Evolutionary conservation across 148 eudicot genomes (phyloP).

Genomic region (Arbutus unedo): DNA sequence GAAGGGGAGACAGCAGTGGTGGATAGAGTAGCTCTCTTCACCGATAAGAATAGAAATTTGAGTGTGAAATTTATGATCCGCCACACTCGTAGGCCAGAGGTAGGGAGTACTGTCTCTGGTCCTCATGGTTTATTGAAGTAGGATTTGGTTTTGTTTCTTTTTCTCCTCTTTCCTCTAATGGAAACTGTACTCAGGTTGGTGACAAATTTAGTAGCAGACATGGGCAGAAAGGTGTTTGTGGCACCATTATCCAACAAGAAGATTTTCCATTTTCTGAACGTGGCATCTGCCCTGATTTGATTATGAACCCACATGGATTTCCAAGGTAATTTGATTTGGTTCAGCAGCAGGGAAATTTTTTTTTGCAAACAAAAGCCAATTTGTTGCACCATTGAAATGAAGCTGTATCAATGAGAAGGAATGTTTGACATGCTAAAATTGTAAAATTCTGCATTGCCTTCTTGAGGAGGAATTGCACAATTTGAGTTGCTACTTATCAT

Average conservation of each 20-base stretch:
- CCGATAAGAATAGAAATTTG: conserved; percentile 54
- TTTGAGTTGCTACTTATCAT: neutral
- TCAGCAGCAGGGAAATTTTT: neutral
- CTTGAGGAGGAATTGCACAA: neutral
- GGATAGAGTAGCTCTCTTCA: conserved; percentile 72
- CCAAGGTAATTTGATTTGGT: conserved; percentile 61
- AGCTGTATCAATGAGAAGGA: neutral
- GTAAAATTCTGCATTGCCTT: neutral
- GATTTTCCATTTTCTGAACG: conserved; percentile 91
- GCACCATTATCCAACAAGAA: conserved; percentile 92
- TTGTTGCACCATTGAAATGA: neutral
- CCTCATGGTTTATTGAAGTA: neutral
- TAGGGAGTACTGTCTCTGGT: conserved; percentile 20
- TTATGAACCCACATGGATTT: conserved; percentile 99
- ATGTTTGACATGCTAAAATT: neutral
- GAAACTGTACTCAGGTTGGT: conserved; percentile 58
- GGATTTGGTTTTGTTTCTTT: neutral
- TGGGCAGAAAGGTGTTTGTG: conserved; percentile 99
- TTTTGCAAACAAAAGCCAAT: neutral
- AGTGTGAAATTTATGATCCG: conserved; percentile 77
- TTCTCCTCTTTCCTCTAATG: neutral
- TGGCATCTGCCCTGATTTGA: conserved; percentile 96
- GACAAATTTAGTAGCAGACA: conserved; percentile 99
- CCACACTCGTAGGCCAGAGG: conserved; percentile 98
- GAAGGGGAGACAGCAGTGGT: conserved; percentile 84